Percentiles rank a stretch among this genome's conserved stretches.
These are phyloP conservation scores for Geotrichum phurueaensis DNA, from an alignment of 1,139 yeast species.

Conservation along the genomic window DNA sequence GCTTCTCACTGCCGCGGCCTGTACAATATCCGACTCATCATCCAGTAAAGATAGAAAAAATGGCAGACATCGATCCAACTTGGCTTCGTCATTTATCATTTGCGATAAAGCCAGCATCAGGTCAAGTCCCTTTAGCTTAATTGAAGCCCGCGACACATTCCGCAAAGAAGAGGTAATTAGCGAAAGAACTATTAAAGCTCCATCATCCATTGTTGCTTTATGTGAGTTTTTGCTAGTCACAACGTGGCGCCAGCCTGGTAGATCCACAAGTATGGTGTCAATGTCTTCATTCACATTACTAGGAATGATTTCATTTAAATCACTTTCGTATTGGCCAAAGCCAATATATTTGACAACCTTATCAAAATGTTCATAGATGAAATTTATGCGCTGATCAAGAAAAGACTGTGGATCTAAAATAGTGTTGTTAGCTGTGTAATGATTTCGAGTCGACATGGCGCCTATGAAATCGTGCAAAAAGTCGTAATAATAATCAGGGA, in stretches of 20 bases:
- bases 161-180: conserved; percentile 60
- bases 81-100: conserved; percentile 71
- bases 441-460: conserved; percentile 35
- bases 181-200: conserved; percentile 59
- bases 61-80: conserved; percentile 80
- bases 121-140: conserved; percentile 69
- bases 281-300: conserved; percentile 9
- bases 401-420: conserved; percentile 10
- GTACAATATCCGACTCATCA: conserved; percentile 53
- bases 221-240: conserved; percentile 28
- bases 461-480: conserved; percentile 66
- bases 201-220: conserved; percentile 37
- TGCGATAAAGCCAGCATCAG: conserved; percentile 72
- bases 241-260: conserved; percentile 42
- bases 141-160: conserved; percentile 55
- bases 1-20: conserved; percentile 39
- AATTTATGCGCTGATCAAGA: conserved; percentile 15
- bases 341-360: conserved; percentile 34
- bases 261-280: conserved; percentile 44
- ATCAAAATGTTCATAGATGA: conserved; percentile 28
- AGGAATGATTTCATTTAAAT: conserved; percentile 4
- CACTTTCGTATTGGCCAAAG: conserved; percentile 14
- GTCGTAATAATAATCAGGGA: conserved; percentile 66
- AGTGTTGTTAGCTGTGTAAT: conserved; percentile 2
- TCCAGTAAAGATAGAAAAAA: conserved; percentile 56